phyloP scores from a whole-genome alignment of 768 basidiomycete genomes.

The Solioccasus polychromus region DNA sequence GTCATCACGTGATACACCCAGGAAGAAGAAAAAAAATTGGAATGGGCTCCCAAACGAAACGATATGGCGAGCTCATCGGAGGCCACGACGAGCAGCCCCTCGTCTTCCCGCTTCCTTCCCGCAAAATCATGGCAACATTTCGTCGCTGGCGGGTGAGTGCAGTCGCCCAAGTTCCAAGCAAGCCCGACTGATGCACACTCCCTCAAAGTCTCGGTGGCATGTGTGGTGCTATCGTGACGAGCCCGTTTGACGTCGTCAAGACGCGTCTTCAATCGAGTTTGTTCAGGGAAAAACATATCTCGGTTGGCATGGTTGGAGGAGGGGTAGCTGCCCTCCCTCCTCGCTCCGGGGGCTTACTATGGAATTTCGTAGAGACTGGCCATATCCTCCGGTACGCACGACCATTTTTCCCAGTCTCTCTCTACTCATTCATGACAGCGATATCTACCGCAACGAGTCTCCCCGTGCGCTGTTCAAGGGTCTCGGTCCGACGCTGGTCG shows the following conservation, averaged over 20 bases:
- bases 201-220: slow-evolving; percentile 82
- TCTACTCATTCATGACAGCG: slow-evolving; percentile 41
- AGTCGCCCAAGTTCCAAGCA: background rate
- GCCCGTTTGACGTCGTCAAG: slow-evolving; percentile 98
- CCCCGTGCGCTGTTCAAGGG: slow-evolving; percentile 90
- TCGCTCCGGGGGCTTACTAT: slow-evolving; percentile 58
- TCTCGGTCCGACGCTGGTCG: slow-evolving; percentile 90
- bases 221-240: slow-evolving; percentile 95
- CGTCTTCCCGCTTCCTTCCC: slow-evolving; percentile 45
- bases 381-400: slow-evolving; percentile 73
- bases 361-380: slow-evolving; percentile 93
- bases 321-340: slow-evolving; percentile 32
- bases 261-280: slow-evolving; percentile 93
- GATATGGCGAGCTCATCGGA: slow-evolving; percentile 10
- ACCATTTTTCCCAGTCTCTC: background rate
- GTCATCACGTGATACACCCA: slow-evolving; percentile 12
- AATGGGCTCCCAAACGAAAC: too few relatives aligned
- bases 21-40: slow-evolving; percentile 9
- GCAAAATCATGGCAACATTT: slow-evolving; percentile 85
- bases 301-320: slow-evolving; percentile 31
- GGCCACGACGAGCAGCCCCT: slow-evolving; percentile 20
- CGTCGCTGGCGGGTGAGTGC: slow-evolving; percentile 78
- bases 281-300: slow-evolving; percentile 50
- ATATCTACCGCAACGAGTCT: slow-evolving; percentile 88
- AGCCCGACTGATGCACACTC: slow-evolving; percentile 1